Evolutionary conservation across 2,329 filamentous ascomycete species (phyloP).

Genomic region (Aspergillus udagawae): DNA sequence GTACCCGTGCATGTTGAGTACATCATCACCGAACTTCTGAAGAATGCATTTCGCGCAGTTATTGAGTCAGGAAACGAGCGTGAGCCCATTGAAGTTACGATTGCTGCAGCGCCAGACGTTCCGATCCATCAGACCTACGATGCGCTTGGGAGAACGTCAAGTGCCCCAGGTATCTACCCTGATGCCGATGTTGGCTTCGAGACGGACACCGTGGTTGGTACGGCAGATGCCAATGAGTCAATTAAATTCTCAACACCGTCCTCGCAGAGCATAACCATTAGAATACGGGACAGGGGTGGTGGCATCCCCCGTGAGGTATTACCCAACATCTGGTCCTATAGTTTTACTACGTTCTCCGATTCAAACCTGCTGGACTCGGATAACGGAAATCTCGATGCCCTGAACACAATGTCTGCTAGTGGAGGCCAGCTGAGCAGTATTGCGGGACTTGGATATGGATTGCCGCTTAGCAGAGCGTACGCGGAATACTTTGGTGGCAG

Average conservation of each 20-base stretch:
- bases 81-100: constrained; percentile 86
- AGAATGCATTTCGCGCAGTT: constrained; percentile 93
- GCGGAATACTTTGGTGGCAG: constrained; percentile 98
- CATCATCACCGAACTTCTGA: constrained; percentile 91
- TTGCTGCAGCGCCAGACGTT: constrained; percentile 65
- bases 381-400: constrained; percentile 59
- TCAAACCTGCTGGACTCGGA: constrained; percentile 49
- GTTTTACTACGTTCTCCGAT: constrained; percentile 89
- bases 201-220: constrained; percentile 24
- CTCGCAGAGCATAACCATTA: constrained; percentile 82
- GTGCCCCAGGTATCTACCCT: constrained; percentile 9
- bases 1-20: constrained; percentile 96
- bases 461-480: constrained; percentile 87
- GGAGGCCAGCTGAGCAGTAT: constrained; percentile 76
- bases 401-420: constrained; percentile 70
- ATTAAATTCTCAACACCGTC: constrained; percentile 38
- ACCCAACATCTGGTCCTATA: constrained; percentile 92
- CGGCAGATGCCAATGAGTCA: constrained; percentile 28
- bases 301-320: constrained; percentile 83
- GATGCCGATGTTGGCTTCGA: constrained; percentile 31
- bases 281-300: constrained; percentile 91
- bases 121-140: constrained; percentile 41
- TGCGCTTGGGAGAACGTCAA: constrained; percentile 22
- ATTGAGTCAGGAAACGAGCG: constrained; percentile 76
- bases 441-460: constrained; percentile 85